Conservation (phyloP, 495 filamentous ascomycete genomes). For the Podospora pseudoanserina region DNA sequence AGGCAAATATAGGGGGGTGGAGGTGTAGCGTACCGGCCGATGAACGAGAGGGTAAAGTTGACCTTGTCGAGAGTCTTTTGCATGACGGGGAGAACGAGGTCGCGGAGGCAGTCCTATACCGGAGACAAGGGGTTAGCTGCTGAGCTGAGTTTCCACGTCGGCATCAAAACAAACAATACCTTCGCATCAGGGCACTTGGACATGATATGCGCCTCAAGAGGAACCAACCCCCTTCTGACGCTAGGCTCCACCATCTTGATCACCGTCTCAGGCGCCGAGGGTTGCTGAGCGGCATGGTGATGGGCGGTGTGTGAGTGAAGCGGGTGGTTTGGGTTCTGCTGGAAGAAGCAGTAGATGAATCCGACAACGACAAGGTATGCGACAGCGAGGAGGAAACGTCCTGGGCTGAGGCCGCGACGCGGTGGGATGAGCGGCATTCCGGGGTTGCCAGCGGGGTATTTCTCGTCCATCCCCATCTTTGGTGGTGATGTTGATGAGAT, state of each 20-base stretch:
- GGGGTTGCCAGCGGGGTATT: constrained; percentile 12
- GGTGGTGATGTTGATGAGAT: neutral
- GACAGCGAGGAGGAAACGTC: constrained; percentile 11
- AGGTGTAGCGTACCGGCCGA: constrained; percentile 61
- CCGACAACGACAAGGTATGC: constrained; percentile 12
- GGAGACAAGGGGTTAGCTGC: constrained; percentile 1
- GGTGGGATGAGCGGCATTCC: constrained; percentile 16
- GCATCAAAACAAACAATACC: constrained; percentile 24
- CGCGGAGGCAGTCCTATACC: constrained; percentile 65
- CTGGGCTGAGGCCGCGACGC: constrained; percentile 14
- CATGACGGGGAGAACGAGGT: constrained; percentile 85
- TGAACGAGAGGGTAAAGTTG: constrained; percentile 85
- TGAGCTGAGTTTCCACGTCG: neutral
- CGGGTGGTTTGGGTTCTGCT: neutral
- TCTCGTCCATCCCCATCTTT: constrained; percentile 22
- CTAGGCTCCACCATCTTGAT: neutral
- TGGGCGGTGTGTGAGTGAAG: neutral
- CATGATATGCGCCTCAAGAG: constrained; percentile 90
- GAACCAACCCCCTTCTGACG: constrained; percentile 43
- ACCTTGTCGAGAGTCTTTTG: constrained; percentile 75
- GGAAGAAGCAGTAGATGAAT: constrained; percentile 14
- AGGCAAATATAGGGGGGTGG: neutral
- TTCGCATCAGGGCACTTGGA: constrained; percentile 88
- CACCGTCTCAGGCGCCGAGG: neutral
- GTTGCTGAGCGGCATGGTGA: neutral